Conservation (phyloP, 2,329 filamentous ascomycete genomes). For the Stagonosporopsis vannaccii region DNA sequence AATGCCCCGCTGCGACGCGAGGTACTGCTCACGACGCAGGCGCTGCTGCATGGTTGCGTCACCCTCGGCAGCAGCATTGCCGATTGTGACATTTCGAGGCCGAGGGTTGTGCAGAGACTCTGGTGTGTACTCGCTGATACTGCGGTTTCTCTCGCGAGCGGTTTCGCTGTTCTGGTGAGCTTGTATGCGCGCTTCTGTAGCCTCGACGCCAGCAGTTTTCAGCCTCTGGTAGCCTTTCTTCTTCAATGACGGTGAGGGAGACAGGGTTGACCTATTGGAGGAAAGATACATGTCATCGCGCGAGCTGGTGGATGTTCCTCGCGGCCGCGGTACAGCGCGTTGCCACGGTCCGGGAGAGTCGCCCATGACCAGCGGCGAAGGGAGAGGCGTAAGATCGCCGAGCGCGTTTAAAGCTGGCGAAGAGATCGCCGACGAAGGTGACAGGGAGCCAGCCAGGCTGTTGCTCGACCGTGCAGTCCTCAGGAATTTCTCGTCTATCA, state of each 20-base stretch:
- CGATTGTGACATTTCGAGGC: conserved; percentile 73
- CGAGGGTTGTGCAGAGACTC: conserved; percentile 73
- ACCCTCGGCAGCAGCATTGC: conserved; percentile 52
- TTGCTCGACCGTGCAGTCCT: conserved; percentile 52
- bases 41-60: conserved; percentile 60
- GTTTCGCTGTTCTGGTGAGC: conserved; percentile 42
- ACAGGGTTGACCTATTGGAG: conserved; percentile 42
- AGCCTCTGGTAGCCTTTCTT: conserved; percentile 58
- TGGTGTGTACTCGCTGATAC: conserved; percentile 86
- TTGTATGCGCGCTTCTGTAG: conserved; percentile 40
- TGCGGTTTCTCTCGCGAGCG: conserved; percentile 75
- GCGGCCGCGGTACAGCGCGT: conserved; percentile 45
- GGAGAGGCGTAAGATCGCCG: conserved; percentile 60
- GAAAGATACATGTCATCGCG: conserved; percentile 44
- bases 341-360: conserved; percentile 55
- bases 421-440: conserved; percentile 54
- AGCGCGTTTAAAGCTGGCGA: conserved; percentile 59
- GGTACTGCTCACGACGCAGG: conserved; percentile 79
- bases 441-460: conserved; percentile 55
- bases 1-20: conserved; percentile 80
- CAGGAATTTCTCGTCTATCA: conserved; percentile 46
- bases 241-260: conserved; percentile 51
- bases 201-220: conserved; percentile 52
- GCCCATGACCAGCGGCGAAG: conserved; percentile 55
- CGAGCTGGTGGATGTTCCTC: conserved; percentile 41